phyloP scores from a whole-genome alignment of 306 rosid genomes.

The Rosa chinensis region DNA sequence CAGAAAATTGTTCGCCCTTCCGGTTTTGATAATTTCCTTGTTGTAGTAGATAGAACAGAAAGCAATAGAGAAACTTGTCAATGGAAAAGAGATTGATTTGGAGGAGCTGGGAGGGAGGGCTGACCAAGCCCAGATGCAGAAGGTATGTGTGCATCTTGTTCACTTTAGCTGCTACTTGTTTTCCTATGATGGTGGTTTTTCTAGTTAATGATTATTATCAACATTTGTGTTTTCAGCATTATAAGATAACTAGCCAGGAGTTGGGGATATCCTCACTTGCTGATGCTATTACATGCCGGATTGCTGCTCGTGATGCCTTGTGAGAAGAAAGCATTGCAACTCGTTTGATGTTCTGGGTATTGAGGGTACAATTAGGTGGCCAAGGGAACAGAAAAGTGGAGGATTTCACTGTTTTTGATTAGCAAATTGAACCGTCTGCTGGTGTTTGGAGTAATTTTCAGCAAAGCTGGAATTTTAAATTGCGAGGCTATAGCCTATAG shows the following conservation, averaged over 20 bases:
- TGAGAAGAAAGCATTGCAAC: slow-evolving; percentile 34
- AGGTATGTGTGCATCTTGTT: slow-evolving; percentile 43
- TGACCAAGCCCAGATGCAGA: slow-evolving; percentile 68
- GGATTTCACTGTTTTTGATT: not conserved
- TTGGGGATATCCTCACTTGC: slow-evolving; percentile 73
- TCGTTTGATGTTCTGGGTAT: not conserved
- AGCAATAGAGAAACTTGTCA: slow-evolving; percentile 61
- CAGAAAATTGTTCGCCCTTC: not conserved
- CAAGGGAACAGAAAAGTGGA: not conserved
- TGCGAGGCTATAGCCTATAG: not conserved
- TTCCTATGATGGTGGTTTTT: slow-evolving; percentile 16
- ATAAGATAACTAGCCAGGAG: slow-evolving; percentile 65
- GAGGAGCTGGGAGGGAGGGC: slow-evolving; percentile 77
- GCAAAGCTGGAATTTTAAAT: not conserved
- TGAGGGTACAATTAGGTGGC: not conserved
- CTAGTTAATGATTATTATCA: slow-evolving; percentile 18
- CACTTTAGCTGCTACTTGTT: not conserved
- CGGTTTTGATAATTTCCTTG: not conserved
- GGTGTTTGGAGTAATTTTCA: not conserved
- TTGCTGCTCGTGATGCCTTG: slow-evolving; percentile 78
- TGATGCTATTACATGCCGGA: slow-evolving; percentile 76
- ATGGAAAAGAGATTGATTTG: slow-evolving; percentile 63
- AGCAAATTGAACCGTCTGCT: not conserved
- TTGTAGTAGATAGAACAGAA: slow-evolving; percentile 44
- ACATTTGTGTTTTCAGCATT: slow-evolving; percentile 57